phyloP scores from a whole-genome alignment of 345 rosid genomes.

The Eucalyptus virginea region DNA sequence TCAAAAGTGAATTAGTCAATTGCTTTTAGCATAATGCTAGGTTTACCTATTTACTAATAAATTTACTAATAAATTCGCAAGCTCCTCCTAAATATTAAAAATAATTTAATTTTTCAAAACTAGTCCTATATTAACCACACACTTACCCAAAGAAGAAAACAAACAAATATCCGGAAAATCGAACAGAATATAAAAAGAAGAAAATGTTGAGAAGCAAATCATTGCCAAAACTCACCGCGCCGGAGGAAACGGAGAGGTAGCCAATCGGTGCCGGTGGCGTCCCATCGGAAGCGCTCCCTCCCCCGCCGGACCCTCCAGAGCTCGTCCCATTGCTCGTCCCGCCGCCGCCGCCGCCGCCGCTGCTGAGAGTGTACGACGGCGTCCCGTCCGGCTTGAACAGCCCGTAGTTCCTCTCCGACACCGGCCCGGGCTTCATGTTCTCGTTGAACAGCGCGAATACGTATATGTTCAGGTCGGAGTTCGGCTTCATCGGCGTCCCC shows the following conservation, averaged over 20 bases:
- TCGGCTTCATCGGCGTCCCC: slow-evolving; percentile 40
- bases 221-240: slow-evolving; percentile 2
- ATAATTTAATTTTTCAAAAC: background rate
- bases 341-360: background rate
- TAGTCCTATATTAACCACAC: background rate
- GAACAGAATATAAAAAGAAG: background rate
- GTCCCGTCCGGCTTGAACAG: slow-evolving; percentile 39
- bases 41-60: background rate
- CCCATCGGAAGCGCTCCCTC: background rate
- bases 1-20: background rate
- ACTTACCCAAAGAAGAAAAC: too few relatives aligned
- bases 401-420: slow-evolving; percentile 39
- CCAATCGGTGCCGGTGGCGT: background rate
- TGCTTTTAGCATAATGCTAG: background rate
- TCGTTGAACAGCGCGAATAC: slow-evolving; percentile 43
- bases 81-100: background rate
- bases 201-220: background rate
- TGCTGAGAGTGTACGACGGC: slow-evolving; percentile 14
- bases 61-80: background rate
- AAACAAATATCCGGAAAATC: background rate
- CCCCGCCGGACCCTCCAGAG: background rate
- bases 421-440: slow-evolving; percentile 39
- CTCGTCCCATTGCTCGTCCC: background rate
- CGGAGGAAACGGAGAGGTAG: slow-evolving; percentile 4
- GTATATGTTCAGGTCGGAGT: slow-evolving; percentile 8